phyloP scores from a whole-genome alignment of 768 basidiomycete species.

The Neoboletus brunneissimus region DNA sequence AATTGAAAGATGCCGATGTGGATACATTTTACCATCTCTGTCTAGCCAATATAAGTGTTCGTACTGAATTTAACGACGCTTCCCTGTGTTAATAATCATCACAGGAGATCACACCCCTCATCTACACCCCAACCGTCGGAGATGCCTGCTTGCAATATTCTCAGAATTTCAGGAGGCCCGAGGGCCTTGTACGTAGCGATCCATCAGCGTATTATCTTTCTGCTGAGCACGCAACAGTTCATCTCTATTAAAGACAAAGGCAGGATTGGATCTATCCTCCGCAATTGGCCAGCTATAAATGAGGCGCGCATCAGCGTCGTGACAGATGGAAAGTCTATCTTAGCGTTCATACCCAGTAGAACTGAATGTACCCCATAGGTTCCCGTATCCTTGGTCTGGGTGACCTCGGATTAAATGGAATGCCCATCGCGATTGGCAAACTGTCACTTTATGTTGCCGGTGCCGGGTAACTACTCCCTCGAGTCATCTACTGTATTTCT shows the following conservation, averaged over 20 bases:
- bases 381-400: conserved; percentile 89
- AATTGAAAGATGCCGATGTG: conserved; percentile 69
- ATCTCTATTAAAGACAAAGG: conserved; percentile 85
- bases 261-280: conserved; percentile 64
- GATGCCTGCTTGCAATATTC: conserved; percentile 87
- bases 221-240: conserved; percentile 43
- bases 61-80: conserved; percentile 1
- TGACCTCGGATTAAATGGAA: conserved; percentile 78
- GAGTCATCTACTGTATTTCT: not conserved
- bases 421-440: conserved; percentile 92
- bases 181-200: conserved; percentile 56
- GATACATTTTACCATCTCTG: conserved; percentile 78
- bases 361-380: conserved; percentile 38
- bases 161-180: conserved; percentile 70
- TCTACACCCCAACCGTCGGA: conserved; percentile 92
- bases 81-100: not conserved
- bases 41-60: conserved; percentile 54
- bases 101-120: conserved; percentile 66
- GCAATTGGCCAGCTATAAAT: conserved; percentile 67
- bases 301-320: conserved; percentile 90
- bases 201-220: not conserved
- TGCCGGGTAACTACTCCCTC: conserved; percentile 59
- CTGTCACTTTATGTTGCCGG: conserved; percentile 87
- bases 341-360: not conserved
- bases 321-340: conserved; percentile 65